Percentiles rank a stretch among this genome's conserved stretches.
Evolutionary conservation across 2,329 filamentous ascomycete genomes (phyloP).

Genomic region (Colletotrichum sublineola): DNA sequence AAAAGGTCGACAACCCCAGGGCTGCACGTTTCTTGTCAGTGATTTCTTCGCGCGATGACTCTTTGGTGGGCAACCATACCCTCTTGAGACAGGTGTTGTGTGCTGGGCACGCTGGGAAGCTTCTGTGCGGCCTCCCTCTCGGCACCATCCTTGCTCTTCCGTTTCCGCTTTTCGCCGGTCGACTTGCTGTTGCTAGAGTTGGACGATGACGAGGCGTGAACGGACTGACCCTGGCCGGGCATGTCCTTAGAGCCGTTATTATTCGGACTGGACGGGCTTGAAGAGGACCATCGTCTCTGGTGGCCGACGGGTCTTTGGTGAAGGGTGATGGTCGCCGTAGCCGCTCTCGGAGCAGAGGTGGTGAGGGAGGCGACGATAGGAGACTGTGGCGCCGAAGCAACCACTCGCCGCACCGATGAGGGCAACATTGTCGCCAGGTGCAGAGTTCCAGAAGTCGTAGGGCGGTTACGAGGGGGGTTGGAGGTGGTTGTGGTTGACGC

Average conservation of each 20-base stretch:
- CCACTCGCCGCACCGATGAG: conserved; percentile 68
- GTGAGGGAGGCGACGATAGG: conserved; percentile 59
- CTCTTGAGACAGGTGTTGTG: conserved; percentile 77
- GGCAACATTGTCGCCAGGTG: conserved; percentile 59
- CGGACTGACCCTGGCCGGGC: conserved; percentile 60
- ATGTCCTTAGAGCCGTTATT: conserved; percentile 67
- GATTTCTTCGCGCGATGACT: not conserved
- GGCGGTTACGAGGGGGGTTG: conserved; percentile 10
- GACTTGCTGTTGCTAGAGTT: conserved; percentile 58
- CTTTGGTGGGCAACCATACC: conserved; percentile 59
- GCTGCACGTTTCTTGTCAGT: conserved; percentile 65
- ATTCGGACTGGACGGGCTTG: conserved; percentile 73
- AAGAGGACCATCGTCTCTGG: conserved; percentile 71
- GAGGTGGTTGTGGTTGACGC: conserved; percentile 21
- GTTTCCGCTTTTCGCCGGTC: conserved; percentile 67
- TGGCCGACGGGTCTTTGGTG: conserved; percentile 50
- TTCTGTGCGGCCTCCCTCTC: conserved; percentile 63
- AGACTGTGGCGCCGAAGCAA: conserved; percentile 61
- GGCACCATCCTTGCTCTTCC: conserved; percentile 67
- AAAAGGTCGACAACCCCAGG: conserved; percentile 90
- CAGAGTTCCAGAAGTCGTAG: conserved; percentile 35
- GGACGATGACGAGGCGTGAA: conserved; percentile 62
- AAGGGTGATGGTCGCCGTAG: conserved; percentile 51
- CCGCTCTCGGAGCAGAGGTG: conserved; percentile 56
- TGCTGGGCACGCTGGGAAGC: conserved; percentile 81